Conservation (phyloP, 2,329 filamentous ascomycete genomes). For the Plenodomus biglobosus region DNA sequence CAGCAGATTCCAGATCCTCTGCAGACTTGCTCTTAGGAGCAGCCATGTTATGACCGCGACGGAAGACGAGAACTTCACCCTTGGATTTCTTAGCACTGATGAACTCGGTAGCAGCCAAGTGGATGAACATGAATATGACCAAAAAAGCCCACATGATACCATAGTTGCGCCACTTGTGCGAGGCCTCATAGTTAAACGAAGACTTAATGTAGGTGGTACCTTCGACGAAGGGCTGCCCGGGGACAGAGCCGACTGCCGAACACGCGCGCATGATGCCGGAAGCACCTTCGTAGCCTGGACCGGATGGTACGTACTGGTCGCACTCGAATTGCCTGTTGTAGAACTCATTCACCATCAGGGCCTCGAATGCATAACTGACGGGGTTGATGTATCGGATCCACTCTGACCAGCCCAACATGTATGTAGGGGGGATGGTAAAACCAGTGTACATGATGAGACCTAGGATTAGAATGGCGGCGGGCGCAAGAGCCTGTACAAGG, state of each 20-base stretch:
- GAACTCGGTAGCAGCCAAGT: conserved; percentile 50
- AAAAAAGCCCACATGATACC: conserved; percentile 52
- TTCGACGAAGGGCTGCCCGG: conserved; percentile 43
- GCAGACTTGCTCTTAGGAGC: conserved; percentile 50
- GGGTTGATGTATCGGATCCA: conserved; percentile 85
- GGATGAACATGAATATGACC: conserved; percentile 46
- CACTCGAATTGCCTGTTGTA: conserved; percentile 61
- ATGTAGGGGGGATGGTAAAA: conserved; percentile 57
- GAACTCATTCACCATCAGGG: conserved; percentile 83
- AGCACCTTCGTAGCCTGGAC: conserved; percentile 43
- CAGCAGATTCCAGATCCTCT: conserved; percentile 47
- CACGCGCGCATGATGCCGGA: conserved; percentile 42
- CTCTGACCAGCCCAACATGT: conserved; percentile 78
- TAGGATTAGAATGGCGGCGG: conserved; percentile 61
- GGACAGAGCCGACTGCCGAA: conserved; percentile 45
- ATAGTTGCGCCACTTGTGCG: conserved; percentile 52
- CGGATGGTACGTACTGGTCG: conserved; percentile 47
- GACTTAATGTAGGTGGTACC: conserved; percentile 45
- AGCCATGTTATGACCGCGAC: conserved; percentile 49
- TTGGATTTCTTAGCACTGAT: conserved; percentile 55
- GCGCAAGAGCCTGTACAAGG: conserved; percentile 59
- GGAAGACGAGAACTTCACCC: conserved; percentile 55
- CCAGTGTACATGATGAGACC: conserved; percentile 69
- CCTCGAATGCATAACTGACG: conserved; percentile 77
- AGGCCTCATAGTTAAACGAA: conserved; percentile 36